Base-by-base conservation (phyloP, 805 yeast species). In the Kodamaea kaohsiungensis region DNA sequence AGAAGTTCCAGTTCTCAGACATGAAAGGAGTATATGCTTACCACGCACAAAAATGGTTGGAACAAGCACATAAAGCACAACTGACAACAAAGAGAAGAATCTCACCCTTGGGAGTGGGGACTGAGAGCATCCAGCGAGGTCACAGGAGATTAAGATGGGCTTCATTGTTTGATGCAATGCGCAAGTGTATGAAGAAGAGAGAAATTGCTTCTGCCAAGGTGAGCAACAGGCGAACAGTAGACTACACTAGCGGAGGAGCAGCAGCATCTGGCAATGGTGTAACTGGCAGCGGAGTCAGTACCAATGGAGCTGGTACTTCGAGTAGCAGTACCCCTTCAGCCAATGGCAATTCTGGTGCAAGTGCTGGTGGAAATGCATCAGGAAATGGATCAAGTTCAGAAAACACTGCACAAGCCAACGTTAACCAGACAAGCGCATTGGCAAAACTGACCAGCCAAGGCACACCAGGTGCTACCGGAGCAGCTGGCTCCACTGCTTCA, bases 81-180 rank as follows among this genome's bases (percentile, higher is more conserved):
- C 87, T 88, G 53, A 85, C 91, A 2, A 89, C 96, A 6, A 90
- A 91, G 66, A 79, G 97, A 61, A 82, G 98, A 56, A 89, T 92
- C 7, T 85, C 95, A 0, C 98, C 98, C 0, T 73, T 93, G 35
- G 97, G 98, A 49, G 96, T 95, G n/a, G 93, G 96, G 0, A 82
- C 84, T 18, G 98, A 93, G 63, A 88, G 96, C 0, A 88, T 91
- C 47, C 98, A 93, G 69, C 75, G 98, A 58, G 99, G 99, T 16
- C 97, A 95, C 64, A 78, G 89, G 55, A 78, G 96, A 52, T 76
- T 93, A 55, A 81, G 98, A 59, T 95, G 98, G 98, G 97, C 97
- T 0, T 88, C 96, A 52, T 88, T 95, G 90, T 90, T 95, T 75
- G 99, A 95, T 66, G 97, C 96, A 1, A 87, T 95, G 73, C 79